phyloP scores from a whole-genome alignment of 129 eudicot species.

The Artemisia annua region DNA sequence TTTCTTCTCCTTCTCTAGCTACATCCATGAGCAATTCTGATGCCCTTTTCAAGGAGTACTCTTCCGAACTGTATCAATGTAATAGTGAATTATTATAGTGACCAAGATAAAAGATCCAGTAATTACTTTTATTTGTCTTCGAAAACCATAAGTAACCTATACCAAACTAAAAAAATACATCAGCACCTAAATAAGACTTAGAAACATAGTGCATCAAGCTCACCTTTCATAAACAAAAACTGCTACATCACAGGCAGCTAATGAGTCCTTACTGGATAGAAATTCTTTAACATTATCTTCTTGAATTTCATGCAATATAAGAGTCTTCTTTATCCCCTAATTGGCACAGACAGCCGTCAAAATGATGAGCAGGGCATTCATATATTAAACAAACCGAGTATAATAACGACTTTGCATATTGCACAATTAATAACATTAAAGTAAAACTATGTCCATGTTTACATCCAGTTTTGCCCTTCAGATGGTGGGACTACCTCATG shows the following conservation, averaged over 20 bases:
- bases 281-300: constrained; percentile 68
- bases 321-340: constrained; percentile 84
- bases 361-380: no score
- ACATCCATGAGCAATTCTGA: constrained; percentile 67
- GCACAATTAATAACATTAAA: neutral
- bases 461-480: no score
- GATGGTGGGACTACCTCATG: constrained; percentile 17
- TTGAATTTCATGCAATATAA: constrained; percentile 83
- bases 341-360: no score
- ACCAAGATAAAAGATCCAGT: neutral
- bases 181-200: neutral
- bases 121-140: neutral
- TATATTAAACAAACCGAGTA: no score
- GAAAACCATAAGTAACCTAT: neutral
- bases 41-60: constrained; percentile 68
- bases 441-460: neutral
- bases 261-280: constrained; percentile 59
- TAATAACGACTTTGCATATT: no score
- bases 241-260: constrained; percentile 88
- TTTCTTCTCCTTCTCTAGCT: constrained; percentile 86
- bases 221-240: constrained; percentile 88
- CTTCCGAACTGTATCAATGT: constrained; percentile 62
- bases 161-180: no score
- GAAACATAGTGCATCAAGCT: constrained; percentile 22
- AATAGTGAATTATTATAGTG: neutral